phyloP scores from a whole-genome alignment of 306 rosid species.

The Cyamopsis tetragonoloba region DNA sequence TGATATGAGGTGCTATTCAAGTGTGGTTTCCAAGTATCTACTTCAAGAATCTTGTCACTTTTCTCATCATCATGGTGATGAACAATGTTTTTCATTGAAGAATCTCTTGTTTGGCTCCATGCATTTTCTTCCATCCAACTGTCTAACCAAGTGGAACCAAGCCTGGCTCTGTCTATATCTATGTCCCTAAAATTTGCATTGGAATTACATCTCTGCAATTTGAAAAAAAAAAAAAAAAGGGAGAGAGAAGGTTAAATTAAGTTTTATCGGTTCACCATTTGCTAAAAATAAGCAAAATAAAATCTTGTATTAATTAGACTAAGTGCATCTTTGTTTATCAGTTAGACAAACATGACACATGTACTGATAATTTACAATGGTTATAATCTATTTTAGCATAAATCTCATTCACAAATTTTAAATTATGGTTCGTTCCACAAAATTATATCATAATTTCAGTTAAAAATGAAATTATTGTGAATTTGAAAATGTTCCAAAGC shows the following conservation, averaged over 20 bases:
- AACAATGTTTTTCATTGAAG: slow-evolving; percentile 40
- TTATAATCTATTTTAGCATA: no score
- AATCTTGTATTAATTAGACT: background rate
- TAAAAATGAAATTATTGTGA: no score
- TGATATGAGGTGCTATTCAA: slow-evolving; percentile 42
- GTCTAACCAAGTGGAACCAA: slow-evolving; percentile 62
- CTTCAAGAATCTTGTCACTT: slow-evolving; percentile 90
- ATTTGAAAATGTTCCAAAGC: background rate
- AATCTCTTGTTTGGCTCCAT: slow-evolving; percentile 36
- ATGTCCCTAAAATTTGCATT: slow-evolving; percentile 61
- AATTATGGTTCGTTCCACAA: no score
- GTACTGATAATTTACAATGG: no score
- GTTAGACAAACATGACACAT: no score
- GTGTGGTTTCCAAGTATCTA: slow-evolving; percentile 93
- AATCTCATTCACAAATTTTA: no score
- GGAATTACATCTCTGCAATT: slow-evolving; percentile 73
- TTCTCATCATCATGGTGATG: slow-evolving; percentile 49
- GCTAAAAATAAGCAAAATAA: background rate
- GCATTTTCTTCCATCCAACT: slow-evolving; percentile 88
- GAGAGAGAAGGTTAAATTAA: background rate
- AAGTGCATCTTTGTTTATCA: no score
- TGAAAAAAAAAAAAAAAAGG: slow-evolving; percentile 6
- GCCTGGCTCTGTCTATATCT: slow-evolving; percentile 37
- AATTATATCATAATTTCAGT: no score
- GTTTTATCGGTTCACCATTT: background rate